Base-by-base conservation (phyloP, 1,284 basidiomycete genomes). In the Rhodotorula sp. region DNA sequence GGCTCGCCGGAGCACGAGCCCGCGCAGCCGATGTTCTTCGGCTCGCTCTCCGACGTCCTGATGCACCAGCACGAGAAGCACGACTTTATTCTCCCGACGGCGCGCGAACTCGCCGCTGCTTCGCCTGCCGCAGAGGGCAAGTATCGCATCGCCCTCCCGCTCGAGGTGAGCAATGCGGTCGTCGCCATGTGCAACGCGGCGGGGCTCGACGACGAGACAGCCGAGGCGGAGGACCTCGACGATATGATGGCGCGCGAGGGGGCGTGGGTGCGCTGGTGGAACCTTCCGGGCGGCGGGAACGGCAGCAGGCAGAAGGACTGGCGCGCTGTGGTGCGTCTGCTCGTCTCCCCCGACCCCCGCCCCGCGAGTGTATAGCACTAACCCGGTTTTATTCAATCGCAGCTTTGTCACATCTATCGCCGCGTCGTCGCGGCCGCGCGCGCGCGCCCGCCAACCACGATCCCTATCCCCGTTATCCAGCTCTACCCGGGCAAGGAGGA, bases 41-140 rank as follows among this genome's bases (percentile, higher is more conserved):
- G 67, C 22, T 46, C 57, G 10, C 29, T 67, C 5, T 5, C 21
- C 44, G 57, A 48, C 9, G 17, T 73, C 7, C 48, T 73, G 46
- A 36, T 4, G 21, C 71, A 73, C 36, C 71, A 73, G 62, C 67
- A 64, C 36, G 57, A 64, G n/a, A 36, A 22, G 7, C 71, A 73
- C 57, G n/a, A 27, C 12, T 37, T 50, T 2, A 48, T 69, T n/a
- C 22, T 22, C 13, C 41, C 60, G 7, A 6, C n/a, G 9, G 3
- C 41, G n/a, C 6, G n/a, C 6, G 29, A 34, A 3, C 32, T 55
- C 53, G n/a, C 1, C 6, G 13, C 2, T n/a, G 57, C 7, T 9
- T 5, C 9, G 21, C 9, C 9, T n/a, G 57, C 8, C 37, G 17
- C 3, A 10, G 41, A 56, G 12, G 10, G 34, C n/a, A 7, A n/a